Percentiles rank a stretch among this genome's conserved stretches.
These are phyloP conservation scores for Aspergillus nidulans DNA, from an alignment of 495 filamentous ascomycete genomes.

Conservation along the genomic window DNA sequence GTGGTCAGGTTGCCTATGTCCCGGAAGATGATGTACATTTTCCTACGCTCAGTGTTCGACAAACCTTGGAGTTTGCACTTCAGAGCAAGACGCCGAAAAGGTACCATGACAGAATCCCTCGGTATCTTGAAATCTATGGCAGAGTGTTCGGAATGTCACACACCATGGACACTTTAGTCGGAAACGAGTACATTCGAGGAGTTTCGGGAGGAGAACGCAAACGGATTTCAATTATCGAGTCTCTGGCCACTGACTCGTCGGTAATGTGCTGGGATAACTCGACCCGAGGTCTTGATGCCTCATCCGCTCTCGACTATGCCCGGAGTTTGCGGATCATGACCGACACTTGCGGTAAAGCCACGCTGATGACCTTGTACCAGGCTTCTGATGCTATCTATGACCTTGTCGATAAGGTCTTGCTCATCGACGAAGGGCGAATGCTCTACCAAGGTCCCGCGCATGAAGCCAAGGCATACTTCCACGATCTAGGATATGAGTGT, in stretches of 20 bases:
- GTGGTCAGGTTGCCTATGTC: constrained; percentile 78
- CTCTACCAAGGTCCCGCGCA: constrained; percentile 71
- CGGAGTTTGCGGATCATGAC: constrained; percentile 74
- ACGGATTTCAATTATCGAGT: constrained; percentile 48
- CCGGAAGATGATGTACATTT: constrained; percentile 80
- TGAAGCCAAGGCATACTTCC: constrained; percentile 73
- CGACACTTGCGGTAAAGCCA: constrained; percentile 74
- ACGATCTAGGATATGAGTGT: constrained; percentile 72
- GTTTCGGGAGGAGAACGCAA: constrained; percentile 86
- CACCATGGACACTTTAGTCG: constrained; percentile 77
- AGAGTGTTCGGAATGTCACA: constrained; percentile 84
- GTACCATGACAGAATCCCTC: constrained; percentile 65
- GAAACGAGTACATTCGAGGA: constrained; percentile 76
- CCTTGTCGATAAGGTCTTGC: constrained; percentile 79
- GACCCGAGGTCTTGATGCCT: constrained; percentile 76
- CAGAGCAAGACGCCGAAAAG: constrained; percentile 69
- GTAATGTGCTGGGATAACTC: constrained; percentile 81
- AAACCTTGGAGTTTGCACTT: constrained; percentile 76
- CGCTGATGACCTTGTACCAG: constrained; percentile 76
- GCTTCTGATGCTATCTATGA: constrained; percentile 79
- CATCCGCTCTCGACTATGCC: constrained; percentile 66
- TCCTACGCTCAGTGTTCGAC: constrained; percentile 75
- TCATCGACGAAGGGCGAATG: constrained; percentile 73
- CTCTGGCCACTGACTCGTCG: constrained; percentile 67
- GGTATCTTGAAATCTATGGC: constrained; percentile 64